phyloP scores from a whole-genome alignment of 257 asterid genomes.

The Capsicum rhomboideum region DNA sequence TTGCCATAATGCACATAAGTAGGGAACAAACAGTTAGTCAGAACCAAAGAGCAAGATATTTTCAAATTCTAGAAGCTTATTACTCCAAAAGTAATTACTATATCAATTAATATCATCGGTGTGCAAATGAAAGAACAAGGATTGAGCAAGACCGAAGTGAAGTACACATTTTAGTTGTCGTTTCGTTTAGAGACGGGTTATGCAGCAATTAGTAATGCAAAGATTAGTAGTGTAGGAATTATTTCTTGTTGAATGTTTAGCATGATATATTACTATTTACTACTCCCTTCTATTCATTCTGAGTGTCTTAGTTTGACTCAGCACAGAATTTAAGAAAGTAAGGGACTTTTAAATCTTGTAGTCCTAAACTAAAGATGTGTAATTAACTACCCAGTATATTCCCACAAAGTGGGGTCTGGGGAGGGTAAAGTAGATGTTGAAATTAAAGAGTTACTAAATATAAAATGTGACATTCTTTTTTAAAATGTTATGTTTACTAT shows the following conservation, averaged over 20 bases:
- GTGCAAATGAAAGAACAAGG: background rate
- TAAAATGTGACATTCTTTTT: background rate
- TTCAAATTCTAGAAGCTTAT: background rate
- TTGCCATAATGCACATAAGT: background rate
- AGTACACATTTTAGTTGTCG: background rate
- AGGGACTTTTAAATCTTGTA: background rate
- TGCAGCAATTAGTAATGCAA: background rate
- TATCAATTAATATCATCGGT: background rate
- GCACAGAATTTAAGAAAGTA: too few relatives aligned
- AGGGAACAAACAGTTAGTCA: background rate
- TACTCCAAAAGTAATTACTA: background rate
- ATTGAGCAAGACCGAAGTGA: background rate
- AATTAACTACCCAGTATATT: too few relatives aligned
- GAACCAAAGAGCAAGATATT: background rate
- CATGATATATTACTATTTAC: background rate
- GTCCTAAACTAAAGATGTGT: background rate
- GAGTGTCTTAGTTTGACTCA: background rate
- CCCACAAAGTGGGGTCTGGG: too few relatives aligned
- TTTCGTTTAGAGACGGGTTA: background rate
- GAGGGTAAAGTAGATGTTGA: too few relatives aligned
- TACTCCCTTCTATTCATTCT: background rate
- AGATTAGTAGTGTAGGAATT: background rate
- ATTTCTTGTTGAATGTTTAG: background rate
- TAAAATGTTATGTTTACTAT: background rate
- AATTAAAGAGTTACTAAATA: background rate